phyloP scores from a whole-genome alignment of 139 green algal species.

The Micractinium conductrix region DNA sequence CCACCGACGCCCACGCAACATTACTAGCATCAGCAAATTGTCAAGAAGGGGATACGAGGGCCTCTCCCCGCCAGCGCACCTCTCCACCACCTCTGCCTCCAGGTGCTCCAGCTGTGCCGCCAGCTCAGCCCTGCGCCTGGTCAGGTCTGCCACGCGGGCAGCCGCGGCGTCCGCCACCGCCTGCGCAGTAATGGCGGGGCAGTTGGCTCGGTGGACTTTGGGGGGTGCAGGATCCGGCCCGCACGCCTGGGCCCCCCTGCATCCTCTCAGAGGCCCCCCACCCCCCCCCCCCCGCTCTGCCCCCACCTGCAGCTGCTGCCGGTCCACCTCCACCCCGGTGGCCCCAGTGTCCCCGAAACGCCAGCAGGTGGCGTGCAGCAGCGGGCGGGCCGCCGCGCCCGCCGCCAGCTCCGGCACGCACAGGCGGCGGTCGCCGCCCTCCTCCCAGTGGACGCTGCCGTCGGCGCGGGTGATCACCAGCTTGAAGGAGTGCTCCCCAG shows the following conservation, averaged over 20 bases:
- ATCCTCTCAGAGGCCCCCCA: too few species aligned
- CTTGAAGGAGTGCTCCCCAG: constrained; percentile 56
- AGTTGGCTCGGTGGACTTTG: too few species aligned
- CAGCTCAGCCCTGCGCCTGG: background rate
- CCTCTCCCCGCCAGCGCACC: background rate
- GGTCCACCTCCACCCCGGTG: background rate
- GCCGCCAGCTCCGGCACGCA: constrained; percentile 43
- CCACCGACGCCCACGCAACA: background rate
- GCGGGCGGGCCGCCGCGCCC: background rate
- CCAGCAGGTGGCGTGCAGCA: background rate
- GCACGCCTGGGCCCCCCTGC: too few species aligned
- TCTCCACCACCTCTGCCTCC: background rate
- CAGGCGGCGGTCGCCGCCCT: constrained; percentile 64
- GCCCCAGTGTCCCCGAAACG: background rate
- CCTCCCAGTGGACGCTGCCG: constrained; percentile 59
- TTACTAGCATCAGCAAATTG: too few species aligned
- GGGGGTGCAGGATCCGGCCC: too few species aligned
- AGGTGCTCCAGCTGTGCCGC: background rate
- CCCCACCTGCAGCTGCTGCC: background rate
- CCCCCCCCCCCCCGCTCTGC: too few species aligned
- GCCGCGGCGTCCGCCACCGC: background rate
- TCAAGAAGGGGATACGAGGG: too few species aligned
- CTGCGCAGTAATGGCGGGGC: too few species aligned
- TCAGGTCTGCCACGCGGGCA: background rate
- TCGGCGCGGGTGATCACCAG: background rate